Evolutionary conservation across 1,139 yeast species (phyloP), one percentile per base, ranked within the genome.

Genomic region (Protomyces inundatus): DNA sequence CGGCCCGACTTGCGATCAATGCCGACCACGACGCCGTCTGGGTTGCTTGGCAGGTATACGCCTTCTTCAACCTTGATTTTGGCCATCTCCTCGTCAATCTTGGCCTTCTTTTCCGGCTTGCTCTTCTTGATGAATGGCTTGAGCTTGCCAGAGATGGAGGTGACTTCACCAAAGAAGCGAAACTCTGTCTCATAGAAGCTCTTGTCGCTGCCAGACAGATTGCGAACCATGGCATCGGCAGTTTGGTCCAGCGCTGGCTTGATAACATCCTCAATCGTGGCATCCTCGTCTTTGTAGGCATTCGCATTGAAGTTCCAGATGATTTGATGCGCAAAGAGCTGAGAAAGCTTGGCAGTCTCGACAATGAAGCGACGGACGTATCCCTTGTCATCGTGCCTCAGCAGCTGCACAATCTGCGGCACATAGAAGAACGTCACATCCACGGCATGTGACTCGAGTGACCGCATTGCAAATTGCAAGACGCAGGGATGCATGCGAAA

Each of bases 261-360:
- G 69, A 93, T 79, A 0, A 83, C 79, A 75, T 93, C 97, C 4
- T 96, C 96, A 4, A 82, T 80, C 0, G 82, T 79, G 0, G 75
- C 86, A 35, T 90, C 96, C 71, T 93, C 98, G 73, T 90, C 98
- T 70, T 86, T 87, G 75, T 82, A 93, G 68, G 93, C 84, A 73
- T 95, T 95, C 0, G 99, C 98, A 71, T 88, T 77, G 87, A 95
- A 90, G 72, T 95, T 95, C 99, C 99, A 95, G 67, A 95, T 90
- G 69, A 95, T 91, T 76, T 95, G 99, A 75, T 95, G 99, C 0
- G 98, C 91, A 79, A 95, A 95, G 68, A 91, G 79, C 71, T 88
- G 95, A 45, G 95, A 87, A 32, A 90, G 88, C 72, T 87, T 86
- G 2, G 96, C 98, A 0, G 98, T 90, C 73, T 93, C 98, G 66